A percentile compares a stretch with the other conserved stretches of the same genome.
Conservation (phyloP, 495 filamentous ascomycete species). For the Viridothelium virens region DNA sequence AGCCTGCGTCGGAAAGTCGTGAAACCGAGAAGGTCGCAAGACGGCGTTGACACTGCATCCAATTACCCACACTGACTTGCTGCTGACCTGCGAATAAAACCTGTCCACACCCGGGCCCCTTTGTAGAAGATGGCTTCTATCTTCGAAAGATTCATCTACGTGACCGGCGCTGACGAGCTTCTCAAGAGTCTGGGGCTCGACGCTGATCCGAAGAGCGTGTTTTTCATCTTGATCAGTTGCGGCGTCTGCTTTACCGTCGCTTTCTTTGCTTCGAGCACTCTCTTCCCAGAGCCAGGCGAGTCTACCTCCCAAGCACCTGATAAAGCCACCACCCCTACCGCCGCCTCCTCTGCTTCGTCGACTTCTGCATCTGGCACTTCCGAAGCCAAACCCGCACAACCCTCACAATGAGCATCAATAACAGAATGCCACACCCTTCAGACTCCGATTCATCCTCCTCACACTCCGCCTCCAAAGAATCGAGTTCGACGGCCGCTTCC, state of each 20-base stretch:
- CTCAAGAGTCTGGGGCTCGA: constrained; percentile 3
- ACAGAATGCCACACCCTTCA: constrained; percentile 11
- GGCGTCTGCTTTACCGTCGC: neutral
- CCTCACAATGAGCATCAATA: constrained; percentile 8
- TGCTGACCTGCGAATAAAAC: neutral
- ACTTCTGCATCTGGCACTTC: neutral
- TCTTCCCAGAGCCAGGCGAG: constrained; percentile 9
- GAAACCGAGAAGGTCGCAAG: constrained; percentile 10
- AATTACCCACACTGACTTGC: neutral
- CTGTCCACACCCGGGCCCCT: neutral
- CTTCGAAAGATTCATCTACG: neutral
- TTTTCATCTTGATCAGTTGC: neutral
- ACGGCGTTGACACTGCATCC: neutral
- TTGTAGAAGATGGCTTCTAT: neutral
- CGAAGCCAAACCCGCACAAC: neutral
- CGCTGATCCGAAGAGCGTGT: neutral
- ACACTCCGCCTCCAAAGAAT: constrained; percentile 3
- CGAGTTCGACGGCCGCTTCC: neutral
- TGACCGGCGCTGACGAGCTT: neutral
- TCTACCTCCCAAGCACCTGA: constrained; percentile 3
- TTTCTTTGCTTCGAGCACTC: constrained; percentile 6
- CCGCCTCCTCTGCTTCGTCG: neutral
- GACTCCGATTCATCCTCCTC: constrained; percentile 2
- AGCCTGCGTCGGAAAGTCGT: neutral
- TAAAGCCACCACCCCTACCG: neutral